These are phyloP conservation scores for Pseudonectria foliicola DNA, from an alignment of 2,329 filamentous ascomycete genomes.

Conservation along the genomic window DNA sequence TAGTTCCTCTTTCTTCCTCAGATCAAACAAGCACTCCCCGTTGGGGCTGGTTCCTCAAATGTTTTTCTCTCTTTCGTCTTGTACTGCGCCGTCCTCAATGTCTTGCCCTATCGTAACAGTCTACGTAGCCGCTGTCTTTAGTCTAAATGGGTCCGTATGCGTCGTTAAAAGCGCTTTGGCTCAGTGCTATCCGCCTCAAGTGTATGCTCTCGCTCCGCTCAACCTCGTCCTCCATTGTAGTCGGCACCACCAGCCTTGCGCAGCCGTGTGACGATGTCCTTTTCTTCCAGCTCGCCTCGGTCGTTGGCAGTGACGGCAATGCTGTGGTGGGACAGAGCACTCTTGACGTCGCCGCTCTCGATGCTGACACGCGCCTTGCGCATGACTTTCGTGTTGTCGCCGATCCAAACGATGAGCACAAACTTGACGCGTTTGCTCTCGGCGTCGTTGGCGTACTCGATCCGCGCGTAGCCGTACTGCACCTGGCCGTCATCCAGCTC, in stretches of 20 bases:
- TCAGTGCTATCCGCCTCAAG: neutral
- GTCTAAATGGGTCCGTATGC: too few relatives aligned
- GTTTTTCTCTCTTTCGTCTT: neutral
- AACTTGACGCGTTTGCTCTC: constrained; percentile 65
- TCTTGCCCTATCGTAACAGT: too few relatives aligned
- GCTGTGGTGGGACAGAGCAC: constrained; percentile 56
- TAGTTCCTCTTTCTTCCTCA: too few relatives aligned
- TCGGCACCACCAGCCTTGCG: constrained; percentile 63
- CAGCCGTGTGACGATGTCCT: constrained; percentile 53
- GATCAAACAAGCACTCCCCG: too few relatives aligned
- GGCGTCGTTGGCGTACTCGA: constrained; percentile 65
- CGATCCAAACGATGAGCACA: constrained; percentile 61
- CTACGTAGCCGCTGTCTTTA: too few relatives aligned
- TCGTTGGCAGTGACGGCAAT: constrained; percentile 57
- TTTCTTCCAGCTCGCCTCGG: constrained; percentile 52
- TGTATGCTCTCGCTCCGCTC: constrained; percentile 3
- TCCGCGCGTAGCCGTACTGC: constrained; percentile 58
- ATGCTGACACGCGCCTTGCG: constrained; percentile 62
- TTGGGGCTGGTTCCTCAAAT: too few relatives aligned
- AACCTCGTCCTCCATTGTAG: constrained; percentile 60
- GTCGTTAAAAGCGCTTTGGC: too few relatives aligned
- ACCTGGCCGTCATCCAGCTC: constrained; percentile 53
- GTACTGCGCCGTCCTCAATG: neutral
- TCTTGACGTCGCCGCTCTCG: constrained; percentile 60
- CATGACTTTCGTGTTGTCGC: constrained; percentile 59